Evolutionary conservation across 2,329 filamentous ascomycete genomes (phyloP).

Genomic region (Sporothrix schenckii): DNA sequence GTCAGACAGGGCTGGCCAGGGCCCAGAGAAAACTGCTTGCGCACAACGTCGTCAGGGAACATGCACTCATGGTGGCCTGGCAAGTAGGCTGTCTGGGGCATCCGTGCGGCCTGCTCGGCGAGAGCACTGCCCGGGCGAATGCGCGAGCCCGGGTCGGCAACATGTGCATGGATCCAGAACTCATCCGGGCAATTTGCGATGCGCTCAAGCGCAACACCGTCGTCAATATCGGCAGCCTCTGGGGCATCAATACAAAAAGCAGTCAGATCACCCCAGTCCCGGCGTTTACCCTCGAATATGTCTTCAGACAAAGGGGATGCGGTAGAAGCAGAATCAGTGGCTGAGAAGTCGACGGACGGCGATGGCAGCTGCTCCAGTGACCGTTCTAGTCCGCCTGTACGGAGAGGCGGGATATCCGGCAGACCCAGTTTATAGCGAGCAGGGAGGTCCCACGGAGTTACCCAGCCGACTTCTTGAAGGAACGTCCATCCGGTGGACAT

Average conservation of each 20-base stretch:
- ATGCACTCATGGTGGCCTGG: conserved; percentile 62
- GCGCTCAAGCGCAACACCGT: conserved; percentile 72
- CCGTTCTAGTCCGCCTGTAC: conserved; percentile 49
- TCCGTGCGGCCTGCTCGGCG: conserved; percentile 62
- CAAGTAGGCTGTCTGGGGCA: conserved; percentile 63
- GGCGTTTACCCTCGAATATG: conserved; percentile 54
- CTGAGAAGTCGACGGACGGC: conserved; percentile 25
- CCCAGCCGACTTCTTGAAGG: conserved; percentile 73
- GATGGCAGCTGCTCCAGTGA: conserved; percentile 37
- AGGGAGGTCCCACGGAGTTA: conserved; percentile 71
- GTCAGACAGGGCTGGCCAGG: conserved; percentile 58
- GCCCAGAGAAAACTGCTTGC: conserved; percentile 58
- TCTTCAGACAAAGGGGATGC: conserved; percentile 45
- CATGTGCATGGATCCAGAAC: conserved; percentile 77
- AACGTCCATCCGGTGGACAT: conserved; percentile 62
- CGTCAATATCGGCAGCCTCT: conserved; percentile 72
- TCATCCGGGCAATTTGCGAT: conserved; percentile 53
- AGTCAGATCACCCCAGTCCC: conserved; percentile 60
- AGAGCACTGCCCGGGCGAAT: conserved; percentile 63
- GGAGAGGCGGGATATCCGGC: conserved; percentile 51
- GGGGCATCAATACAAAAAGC: conserved; percentile 75
- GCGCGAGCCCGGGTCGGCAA: conserved; percentile 75
- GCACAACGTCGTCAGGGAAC: conserved; percentile 56
- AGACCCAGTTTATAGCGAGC: conserved; percentile 63
- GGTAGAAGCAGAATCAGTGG: background rate